Evolutionary conservation across 495 filamentous ascomycete species (phyloP).

Genomic region (Lasiosphaeria ovina): DNA sequence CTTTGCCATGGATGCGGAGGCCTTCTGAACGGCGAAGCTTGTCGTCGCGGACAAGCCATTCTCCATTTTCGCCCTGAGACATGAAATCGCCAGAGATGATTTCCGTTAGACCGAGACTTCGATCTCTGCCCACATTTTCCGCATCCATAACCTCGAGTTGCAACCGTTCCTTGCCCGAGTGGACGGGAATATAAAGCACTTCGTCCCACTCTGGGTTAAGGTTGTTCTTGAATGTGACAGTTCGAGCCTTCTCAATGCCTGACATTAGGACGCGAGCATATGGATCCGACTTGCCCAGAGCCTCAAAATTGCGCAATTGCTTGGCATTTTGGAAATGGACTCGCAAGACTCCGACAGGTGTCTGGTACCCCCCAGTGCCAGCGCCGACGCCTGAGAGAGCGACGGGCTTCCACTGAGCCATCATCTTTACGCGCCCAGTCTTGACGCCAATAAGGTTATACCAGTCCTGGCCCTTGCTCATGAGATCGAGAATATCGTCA

Average conservation of each 20-base stretch:
- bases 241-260: constrained; percentile 82
- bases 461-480: constrained; percentile 93
- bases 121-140: constrained; percentile 83
- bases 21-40: constrained; percentile 59
- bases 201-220: constrained; percentile 96
- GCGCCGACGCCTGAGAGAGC: constrained; percentile 68
- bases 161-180: constrained; percentile 79
- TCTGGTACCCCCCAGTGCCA: constrained; percentile 84
- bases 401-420: constrained; percentile 91
- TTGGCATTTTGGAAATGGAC: constrained; percentile 84
- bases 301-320: constrained; percentile 86
- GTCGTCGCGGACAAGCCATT: constrained; percentile 76
- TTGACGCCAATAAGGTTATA: constrained; percentile 82
- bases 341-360: constrained; percentile 90
- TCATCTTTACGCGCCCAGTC: constrained; percentile 83
- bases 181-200: constrained; percentile 89
- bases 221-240: constrained; percentile 94
- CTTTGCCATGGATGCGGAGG: constrained; percentile 65
- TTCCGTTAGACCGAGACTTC: constrained; percentile 76
- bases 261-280: constrained; percentile 87
- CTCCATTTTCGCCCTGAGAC: constrained; percentile 70
- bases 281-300: constrained; percentile 94
- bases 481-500: constrained; percentile 86
- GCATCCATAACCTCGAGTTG: constrained; percentile 94
- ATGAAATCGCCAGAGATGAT: constrained; percentile 77